Evolutionary conservation across 2,329 filamentous ascomycete genomes (phyloP).

Genomic region (Coniochaeta hoffmannii): DNA sequence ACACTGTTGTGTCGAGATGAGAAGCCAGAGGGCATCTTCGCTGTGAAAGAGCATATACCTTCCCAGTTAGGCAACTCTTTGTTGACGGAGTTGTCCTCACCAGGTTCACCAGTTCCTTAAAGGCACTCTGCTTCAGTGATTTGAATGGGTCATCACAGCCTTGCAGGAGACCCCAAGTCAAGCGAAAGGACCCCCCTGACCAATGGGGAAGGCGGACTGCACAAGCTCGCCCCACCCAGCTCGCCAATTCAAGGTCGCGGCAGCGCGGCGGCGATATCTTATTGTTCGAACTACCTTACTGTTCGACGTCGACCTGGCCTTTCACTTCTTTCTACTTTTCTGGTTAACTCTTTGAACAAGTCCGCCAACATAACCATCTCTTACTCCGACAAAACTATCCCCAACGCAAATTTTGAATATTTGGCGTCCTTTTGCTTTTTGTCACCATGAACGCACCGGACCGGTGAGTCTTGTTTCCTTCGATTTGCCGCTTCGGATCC

Average conservation of each 20-base stretch:
- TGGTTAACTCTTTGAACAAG: background rate
- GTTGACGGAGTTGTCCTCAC: no score
- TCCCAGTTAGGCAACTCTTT: no score
- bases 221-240: background rate
- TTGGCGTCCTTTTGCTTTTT: background rate
- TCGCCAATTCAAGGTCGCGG: background rate
- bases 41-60: no score
- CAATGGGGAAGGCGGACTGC: background rate
- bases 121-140: no score
- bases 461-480: conserved; percentile 32
- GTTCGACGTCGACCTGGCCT: background rate
- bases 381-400: background rate
- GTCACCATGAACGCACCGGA: conserved; percentile 49
- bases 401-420: background rate
- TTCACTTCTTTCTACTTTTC: conserved; percentile 1
- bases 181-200: background rate
- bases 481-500: background rate
- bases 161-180: background rate
- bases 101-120: no score
- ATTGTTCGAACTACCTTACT: background rate
- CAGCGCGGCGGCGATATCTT: background rate
- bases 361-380: background rate
- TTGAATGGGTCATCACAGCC: background rate
- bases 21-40: no score
- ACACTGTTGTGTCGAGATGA: no score